phyloP scores from a whole-genome alignment of 2,329 filamentous ascomycete genomes.

The Fonsecaea monophora region DNA sequence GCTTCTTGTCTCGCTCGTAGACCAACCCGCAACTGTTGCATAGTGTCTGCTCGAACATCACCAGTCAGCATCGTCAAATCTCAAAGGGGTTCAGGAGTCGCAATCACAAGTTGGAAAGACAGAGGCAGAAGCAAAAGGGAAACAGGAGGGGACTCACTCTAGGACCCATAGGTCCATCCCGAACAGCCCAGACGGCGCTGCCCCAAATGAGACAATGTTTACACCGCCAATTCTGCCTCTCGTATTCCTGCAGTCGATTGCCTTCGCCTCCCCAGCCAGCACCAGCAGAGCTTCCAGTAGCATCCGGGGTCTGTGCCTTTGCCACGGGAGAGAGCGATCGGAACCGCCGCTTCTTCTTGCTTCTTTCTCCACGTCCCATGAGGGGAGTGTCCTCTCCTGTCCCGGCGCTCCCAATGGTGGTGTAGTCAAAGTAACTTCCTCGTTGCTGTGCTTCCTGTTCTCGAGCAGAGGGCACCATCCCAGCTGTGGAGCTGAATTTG shows the following conservation, averaged over 20 bases:
- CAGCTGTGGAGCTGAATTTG: conserved; percentile 83
- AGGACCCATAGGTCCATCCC: conserved; percentile 84
- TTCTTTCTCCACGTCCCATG: conserved; percentile 89
- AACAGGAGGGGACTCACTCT: conserved; percentile 66
- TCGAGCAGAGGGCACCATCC: conserved; percentile 67
- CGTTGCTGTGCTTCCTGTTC: conserved; percentile 68
- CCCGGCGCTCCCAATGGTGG: conserved; percentile 47
- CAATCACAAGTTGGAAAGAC: background rate
- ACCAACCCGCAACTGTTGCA: conserved; percentile 92
- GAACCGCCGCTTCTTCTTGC: conserved; percentile 94
- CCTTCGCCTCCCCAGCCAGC: conserved; percentile 73
- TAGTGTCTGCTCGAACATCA: conserved; percentile 66
- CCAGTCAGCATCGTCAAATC: background rate
- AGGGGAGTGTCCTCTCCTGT: conserved; percentile 67
- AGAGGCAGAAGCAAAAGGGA: conserved; percentile 12
- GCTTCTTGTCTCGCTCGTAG: conserved; percentile 83
- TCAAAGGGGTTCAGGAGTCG: background rate
- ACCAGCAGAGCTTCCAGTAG: conserved; percentile 58
- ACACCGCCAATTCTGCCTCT: conserved; percentile 86
- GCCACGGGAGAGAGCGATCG: conserved; percentile 82
- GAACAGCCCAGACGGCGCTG: conserved; percentile 89
- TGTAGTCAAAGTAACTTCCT: conserved; percentile 65
- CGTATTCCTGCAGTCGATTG: conserved; percentile 69
- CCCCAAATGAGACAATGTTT: conserved; percentile 87
- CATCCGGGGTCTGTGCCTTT: conserved; percentile 74